phyloP scores from a whole-genome alignment of 495 filamentous ascomycete genomes.

The Apiosordaria backusii region DNA sequence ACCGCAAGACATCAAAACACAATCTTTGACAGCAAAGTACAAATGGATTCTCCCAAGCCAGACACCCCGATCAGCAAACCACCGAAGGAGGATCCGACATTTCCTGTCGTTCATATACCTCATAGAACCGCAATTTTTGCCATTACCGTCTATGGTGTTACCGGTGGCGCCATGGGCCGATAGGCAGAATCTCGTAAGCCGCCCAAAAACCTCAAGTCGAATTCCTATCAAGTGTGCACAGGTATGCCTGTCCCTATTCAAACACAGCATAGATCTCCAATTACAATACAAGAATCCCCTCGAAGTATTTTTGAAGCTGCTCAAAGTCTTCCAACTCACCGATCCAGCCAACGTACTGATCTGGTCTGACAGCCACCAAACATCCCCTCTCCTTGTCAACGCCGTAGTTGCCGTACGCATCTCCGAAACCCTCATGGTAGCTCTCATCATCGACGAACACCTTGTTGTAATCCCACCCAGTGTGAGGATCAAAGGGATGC shows the following conservation, averaged over 20 bases:
- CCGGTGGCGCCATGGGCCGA: not conserved
- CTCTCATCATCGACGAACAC: constrained; percentile 62
- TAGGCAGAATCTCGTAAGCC: not conserved
- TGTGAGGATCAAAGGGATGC: constrained; percentile 54
- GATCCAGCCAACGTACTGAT: constrained; percentile 61
- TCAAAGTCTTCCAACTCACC: constrained; percentile 53
- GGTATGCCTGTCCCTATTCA: not conserved
- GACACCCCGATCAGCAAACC: not conserved
- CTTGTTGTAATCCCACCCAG: constrained; percentile 63
- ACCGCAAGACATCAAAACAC: not conserved
- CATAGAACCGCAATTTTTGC: not conserved
- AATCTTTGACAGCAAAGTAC: not conserved
- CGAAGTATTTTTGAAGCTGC: constrained; percentile 38
- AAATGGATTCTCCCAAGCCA: not conserved
- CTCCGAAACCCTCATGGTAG: constrained; percentile 57
- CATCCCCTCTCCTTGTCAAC: constrained; percentile 58
- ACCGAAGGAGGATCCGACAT: constrained; percentile 2
- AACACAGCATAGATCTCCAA: not conserved
- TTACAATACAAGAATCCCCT: constrained; percentile 30
- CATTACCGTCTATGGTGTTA: not conserved
- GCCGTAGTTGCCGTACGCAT: constrained; percentile 62
- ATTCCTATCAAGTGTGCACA: not conserved
- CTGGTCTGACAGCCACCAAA: constrained; percentile 54
- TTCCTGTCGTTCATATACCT: not conserved
- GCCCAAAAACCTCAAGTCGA: not conserved